Base-by-base conservation (phyloP, 305 asterid genomes). In the Rubia tinctorum region DNA sequence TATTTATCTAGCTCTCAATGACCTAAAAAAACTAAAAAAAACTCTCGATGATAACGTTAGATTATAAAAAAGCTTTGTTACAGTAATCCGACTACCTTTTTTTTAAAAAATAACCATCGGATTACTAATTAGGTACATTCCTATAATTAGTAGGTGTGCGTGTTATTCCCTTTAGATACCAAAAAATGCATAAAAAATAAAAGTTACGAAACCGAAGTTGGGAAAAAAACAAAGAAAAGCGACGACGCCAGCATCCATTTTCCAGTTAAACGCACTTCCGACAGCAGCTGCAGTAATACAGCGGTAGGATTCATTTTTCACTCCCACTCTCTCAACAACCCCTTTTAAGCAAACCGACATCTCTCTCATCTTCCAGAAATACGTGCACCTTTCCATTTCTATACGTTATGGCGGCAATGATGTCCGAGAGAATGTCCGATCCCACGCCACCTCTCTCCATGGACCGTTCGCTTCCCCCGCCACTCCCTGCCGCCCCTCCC, bases 371-470 rank as follows among this genome's bases (percentile, higher is more conserved):
- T 22, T 20, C 61, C 23, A 9, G 20, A 25, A 60, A 2, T 25
- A 25, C 20, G 15, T n/a, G 5, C 22, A 37, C 1, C 17, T 59
- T 6, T 71, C 12, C 23, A 2, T 58, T 6, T 71, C 15, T 51
- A 8, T 1, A 20, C 43, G 69, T 60, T 43, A 90, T 88, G 96
- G 88, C 92, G 44, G 89, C 86, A 59, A 80, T 82, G 61, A 90
- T 77, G 14, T 79, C 94, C 60, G 92, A 83, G 84, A 88, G 86
- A 75, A 79, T 85, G 76, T 72, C 69, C 78, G 88, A 86, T 51
- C 90, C 91, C 69, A 80, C 92, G 11, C 89, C 79, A 58, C 82
- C 88, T 39, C 67, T 56, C 17, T 71, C 74, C 10, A 84, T 86
- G 91, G 89, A 78, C 20, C 77, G 65, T 71, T 61, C 93, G 6